Base-by-base conservation (phyloP, 2,329 filamentous ascomycete species). In the Pseudogymnoascus destructans region DNA sequence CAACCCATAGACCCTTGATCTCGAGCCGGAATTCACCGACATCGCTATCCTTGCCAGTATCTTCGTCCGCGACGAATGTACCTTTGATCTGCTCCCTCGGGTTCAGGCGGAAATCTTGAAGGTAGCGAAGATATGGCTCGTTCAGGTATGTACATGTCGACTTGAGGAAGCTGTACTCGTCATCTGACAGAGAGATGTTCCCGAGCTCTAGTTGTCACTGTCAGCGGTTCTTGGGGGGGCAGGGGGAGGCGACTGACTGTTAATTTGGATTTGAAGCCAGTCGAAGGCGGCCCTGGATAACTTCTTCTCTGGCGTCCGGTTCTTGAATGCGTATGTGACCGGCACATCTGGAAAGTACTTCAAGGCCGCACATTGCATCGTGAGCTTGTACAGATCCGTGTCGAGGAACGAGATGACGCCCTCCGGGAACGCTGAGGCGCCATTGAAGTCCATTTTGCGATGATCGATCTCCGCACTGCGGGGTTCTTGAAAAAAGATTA, bases 301-400 rank as follows among this genome's bases (percentile, higher is more conserved):
- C 70, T 91, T 90, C 82, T 96, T 95, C 61, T 95, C 84, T 6
- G 89, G 89, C 1, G 93, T 98, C 56, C 93, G 86, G 70, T 98
- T 98, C 57, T 90, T 97, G 74, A 95, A 96, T 60, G 87, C 83
- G 69, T 97, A 98, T 2, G 88, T 90, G 60, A 97, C 93, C 46
- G 85, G 80, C 66, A 83, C 75, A 59, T 91, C 78, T 32, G 86
- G 86, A 72, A 95, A 97, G 75, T 91, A 95, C 72, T 95, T 95
- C 65, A 95, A 80, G 63, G 97, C 86, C 61, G 90, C 90, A 70
- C 88, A 95, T 85, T 98, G 93, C 93, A 98, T 98, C 17, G 93
- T 98, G 72, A 98, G 74, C 73, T 98, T 98, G 63, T 70, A 98
- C 61, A 98, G 69, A 65, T 85, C 82, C 13, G 87, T 92, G 68